Evolutionary conservation across 352 stramenopile genomes (phyloP).

Genomic region (Pythium guiyangense): DNA sequence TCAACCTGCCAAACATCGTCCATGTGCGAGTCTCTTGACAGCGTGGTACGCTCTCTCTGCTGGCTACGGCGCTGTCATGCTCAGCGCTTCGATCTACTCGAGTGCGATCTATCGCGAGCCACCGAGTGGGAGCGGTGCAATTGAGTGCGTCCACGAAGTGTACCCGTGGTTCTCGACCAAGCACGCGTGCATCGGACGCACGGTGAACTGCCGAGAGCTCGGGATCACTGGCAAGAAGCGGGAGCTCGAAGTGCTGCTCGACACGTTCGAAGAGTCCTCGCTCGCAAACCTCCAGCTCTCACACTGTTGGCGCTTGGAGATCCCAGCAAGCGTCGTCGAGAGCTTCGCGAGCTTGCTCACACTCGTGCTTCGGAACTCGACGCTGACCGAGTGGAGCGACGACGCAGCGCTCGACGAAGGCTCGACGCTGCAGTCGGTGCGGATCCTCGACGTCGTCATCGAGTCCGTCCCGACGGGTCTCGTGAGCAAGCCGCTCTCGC

Average conservation of each 20-base stretch:
- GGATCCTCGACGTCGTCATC: background rate
- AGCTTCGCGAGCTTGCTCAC: background rate
- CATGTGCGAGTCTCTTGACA: background rate
- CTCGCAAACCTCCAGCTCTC: slow-evolving; percentile 2
- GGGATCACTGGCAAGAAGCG: background rate
- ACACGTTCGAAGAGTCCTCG: slow-evolving; percentile 1
- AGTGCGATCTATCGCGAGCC: background rate
- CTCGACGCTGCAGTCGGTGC: background rate
- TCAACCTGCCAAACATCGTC: background rate
- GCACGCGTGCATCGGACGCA: slow-evolving; percentile 2
- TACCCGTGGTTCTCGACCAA: slow-evolving; percentile 7
- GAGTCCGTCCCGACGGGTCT: background rate
- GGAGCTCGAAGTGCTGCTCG: background rate
- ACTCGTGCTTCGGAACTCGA: background rate
- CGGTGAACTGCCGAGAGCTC: background rate
- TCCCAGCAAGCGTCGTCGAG: background rate
- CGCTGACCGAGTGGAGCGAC: background rate
- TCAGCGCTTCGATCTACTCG: background rate
- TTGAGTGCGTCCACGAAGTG: background rate
- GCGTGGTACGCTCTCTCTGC: background rate
- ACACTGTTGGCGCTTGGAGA: background rate
- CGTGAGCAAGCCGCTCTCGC: no score
- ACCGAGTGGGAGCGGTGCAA: background rate
- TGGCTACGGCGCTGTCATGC: background rate
- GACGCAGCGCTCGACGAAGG: background rate